Evolutionary conservation across 805 yeast species (phyloP).

Genomic region (Schwanniomyces vanrijiae): DNA sequence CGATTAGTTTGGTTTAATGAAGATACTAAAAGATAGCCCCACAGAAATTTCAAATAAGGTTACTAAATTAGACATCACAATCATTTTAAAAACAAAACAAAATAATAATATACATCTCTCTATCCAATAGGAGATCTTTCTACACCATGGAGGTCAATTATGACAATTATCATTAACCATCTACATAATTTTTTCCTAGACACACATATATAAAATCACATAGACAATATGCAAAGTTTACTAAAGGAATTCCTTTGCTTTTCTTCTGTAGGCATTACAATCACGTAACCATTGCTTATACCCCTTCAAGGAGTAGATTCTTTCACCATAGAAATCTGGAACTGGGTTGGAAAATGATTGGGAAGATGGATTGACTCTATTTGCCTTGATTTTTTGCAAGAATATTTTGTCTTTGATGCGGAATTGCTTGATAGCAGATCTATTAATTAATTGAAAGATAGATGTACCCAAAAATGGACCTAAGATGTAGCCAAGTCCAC

Average conservation of each 20-base stretch:
- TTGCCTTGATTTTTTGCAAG: conserved; percentile 66
- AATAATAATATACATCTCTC: too few relatives aligned
- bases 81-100: too few relatives aligned
- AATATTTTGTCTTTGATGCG: conserved; percentile 69
- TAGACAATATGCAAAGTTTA: background rate
- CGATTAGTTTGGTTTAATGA: background rate
- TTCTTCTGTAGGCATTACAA: conserved; percentile 85
- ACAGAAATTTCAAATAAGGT: background rate
- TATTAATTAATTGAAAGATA: conserved; percentile 59
- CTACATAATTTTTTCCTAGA: background rate
- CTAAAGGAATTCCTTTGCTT: conserved; percentile 69
- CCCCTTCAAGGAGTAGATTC: conserved; percentile 79
- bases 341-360: conserved; percentile 93
- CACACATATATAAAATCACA: background rate
- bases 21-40: background rate
- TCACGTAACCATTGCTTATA: conserved; percentile 97
- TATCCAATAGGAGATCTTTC: too few relatives aligned
- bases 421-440: conserved; percentile 46
- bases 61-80: too few relatives aligned
- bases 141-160: background rate
- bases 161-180: background rate
- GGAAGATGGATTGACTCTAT: conserved; percentile 89
- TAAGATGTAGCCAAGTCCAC: conserved; percentile 72
- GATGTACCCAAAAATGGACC: conserved; percentile 83
- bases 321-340: conserved; percentile 98